These are phyloP conservation scores for Claviceps sp. DNA, from an alignment of 2,329 filamentous ascomycete genomes.

Conservation along the genomic window DNA sequence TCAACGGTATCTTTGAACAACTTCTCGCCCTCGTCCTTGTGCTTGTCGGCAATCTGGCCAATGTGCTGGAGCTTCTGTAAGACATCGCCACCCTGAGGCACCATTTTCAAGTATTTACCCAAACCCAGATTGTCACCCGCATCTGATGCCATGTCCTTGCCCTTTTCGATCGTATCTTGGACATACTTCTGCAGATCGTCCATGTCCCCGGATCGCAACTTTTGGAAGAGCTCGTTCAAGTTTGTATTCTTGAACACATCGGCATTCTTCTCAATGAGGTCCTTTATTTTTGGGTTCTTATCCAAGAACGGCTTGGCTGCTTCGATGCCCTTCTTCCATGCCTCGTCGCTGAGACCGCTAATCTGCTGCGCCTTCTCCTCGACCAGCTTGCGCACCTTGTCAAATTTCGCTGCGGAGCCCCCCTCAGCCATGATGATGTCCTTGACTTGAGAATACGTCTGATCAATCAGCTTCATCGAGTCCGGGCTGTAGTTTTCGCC, in stretches of 20 bases:
- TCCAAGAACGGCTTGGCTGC: conserved; percentile 59
- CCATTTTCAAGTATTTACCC: conserved; percentile 50
- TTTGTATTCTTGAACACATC: conserved; percentile 56
- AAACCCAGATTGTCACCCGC: conserved; percentile 25
- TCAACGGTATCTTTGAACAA: conserved; percentile 55
- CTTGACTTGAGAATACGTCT: conserved; percentile 54
- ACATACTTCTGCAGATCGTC: conserved; percentile 27
- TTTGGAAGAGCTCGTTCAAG: conserved; percentile 46
- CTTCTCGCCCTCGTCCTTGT: conserved; percentile 56
- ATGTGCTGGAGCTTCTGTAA: conserved; percentile 52
- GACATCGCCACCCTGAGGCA: conserved; percentile 52
- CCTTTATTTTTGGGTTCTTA: conserved; percentile 63
- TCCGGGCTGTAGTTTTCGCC: conserved; percentile 60
- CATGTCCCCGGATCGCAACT: conserved; percentile 46
- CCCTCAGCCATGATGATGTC: conserved; percentile 52
- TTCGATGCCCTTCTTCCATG: conserved; percentile 59
- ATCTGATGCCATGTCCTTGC: conserved; percentile 33
- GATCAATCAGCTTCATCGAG: conserved; percentile 62
- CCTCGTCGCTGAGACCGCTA: conserved; percentile 54
- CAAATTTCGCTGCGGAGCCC: conserved; percentile 35
- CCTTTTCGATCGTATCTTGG: conserved; percentile 17
- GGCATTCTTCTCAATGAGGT: conserved; percentile 57
- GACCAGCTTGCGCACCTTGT: conserved; percentile 47
- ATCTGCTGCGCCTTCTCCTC: conserved; percentile 58
- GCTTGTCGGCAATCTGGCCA: conserved; percentile 50